Base-by-base conservation (phyloP, 2,329 filamentous ascomycete species). In the Neoscytalidium dimidiatum region DNA sequence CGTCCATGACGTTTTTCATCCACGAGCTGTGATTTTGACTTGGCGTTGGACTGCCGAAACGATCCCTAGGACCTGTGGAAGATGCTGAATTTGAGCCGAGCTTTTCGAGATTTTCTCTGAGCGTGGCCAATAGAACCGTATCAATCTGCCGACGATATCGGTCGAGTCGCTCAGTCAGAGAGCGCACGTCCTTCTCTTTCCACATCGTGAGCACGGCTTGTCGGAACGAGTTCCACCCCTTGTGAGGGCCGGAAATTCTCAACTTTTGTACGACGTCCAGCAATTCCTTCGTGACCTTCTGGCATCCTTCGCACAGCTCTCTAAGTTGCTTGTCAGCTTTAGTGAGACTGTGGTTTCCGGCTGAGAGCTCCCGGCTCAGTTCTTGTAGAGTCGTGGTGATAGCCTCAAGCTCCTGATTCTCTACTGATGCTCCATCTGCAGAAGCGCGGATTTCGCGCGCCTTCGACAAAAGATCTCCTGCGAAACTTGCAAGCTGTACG, bases 101-200 rank as follows among this genome's bases (percentile, higher is more conserved):
- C 23, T 2, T 2, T 14, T 29, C n/a, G 5, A 52, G 19, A 4
- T 21, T 43, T 19, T 66, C 64, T 64, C 64, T 23, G 33, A 70
- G 65, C 2, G 64, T 62, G 7, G 66, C 28, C 3, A 69, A 64
- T 2, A 70, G 43, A 3, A 56, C 44, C 2, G 64, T 68, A 38
- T 70, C 63, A 6, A 69, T 48, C 33, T 68, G 66, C 19, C 64
- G 63, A 1, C 31, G 14, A 7, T 61, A 57, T 21, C 62, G 28
- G 19, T 48, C 48, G 9, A 53, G 14, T 17, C 44, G 28, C 14
- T 26, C 11, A 41, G n/a, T 17, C 26, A 58, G 31, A 48, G 26
- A n/a, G 6, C 11, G 48, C 7, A 58, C 17, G 2, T 58, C 35
- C 19, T 46, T 26, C 28, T 57, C 44, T 53, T 26, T 43, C 62